Percentiles rank a stretch among this genome's conserved stretches.
These are phyloP conservation scores for Sugiyamaella chiloensis DNA, from an alignment of 805 yeast species.

Conservation along the genomic window DNA sequence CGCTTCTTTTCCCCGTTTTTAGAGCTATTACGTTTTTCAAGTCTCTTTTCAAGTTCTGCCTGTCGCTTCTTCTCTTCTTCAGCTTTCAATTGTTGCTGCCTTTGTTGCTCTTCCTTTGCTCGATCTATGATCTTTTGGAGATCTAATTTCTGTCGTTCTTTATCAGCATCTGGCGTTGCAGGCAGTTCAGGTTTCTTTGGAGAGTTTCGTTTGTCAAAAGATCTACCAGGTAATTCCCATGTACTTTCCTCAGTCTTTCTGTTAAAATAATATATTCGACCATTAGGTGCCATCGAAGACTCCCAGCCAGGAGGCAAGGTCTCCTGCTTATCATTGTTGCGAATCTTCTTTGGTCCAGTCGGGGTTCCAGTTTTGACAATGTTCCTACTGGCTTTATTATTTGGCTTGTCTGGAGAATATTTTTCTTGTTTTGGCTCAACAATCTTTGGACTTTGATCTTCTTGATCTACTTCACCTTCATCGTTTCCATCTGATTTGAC, in stretches of 20 bases:
- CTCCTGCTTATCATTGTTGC: background rate
- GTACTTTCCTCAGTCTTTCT: constrained; percentile 44
- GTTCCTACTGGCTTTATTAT: background rate
- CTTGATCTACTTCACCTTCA: constrained; percentile 24
- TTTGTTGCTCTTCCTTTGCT: constrained; percentile 30
- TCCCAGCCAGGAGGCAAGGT: constrained; percentile 66
- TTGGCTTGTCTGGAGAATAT: background rate
- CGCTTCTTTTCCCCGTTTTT: constrained; percentile 12
- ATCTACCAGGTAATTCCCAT: constrained; percentile 57
- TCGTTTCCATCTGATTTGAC: background rate
- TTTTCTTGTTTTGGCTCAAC: background rate
- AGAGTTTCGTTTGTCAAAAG: constrained; percentile 19
- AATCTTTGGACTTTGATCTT: too few relatives aligned
- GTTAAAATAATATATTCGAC: constrained; percentile 53
- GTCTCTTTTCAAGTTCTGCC: constrained; percentile 5
- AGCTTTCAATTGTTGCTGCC: constrained; percentile 30
- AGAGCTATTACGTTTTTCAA: too few relatives aligned
- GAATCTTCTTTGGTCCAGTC: background rate
- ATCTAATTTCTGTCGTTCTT: constrained; percentile 23
- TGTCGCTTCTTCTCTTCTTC: constrained; percentile 33
- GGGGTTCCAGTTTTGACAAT: constrained; percentile 1
- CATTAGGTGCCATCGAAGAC: constrained; percentile 47
- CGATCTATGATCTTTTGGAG: constrained; percentile 41
- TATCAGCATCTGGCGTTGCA: background rate
- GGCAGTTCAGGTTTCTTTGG: constrained; percentile 30